Evolutionary conservation across 2,329 filamentous ascomycete genomes (phyloP), one percentile per base, ranked within the genome.

Genomic region (Phaeomoniella chlamydospora): DNA sequence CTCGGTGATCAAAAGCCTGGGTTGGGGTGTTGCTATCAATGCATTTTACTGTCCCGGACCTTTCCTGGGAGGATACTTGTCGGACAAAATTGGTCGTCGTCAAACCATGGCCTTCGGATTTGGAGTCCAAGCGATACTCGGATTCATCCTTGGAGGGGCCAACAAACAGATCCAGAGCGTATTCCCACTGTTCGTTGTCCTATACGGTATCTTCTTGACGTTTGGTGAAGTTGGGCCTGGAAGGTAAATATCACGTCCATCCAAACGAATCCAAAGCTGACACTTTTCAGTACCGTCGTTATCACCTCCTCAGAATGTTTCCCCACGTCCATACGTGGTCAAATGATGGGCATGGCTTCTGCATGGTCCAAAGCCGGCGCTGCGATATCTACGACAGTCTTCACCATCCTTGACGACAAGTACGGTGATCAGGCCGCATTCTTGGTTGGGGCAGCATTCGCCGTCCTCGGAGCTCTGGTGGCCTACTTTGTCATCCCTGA

Each of bases 71-170:
- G 67, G 64, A 1, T 56, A 59, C 9, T 51, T 70, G 1, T 62
- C 59, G 32, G 67, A 71, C 41, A 57, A 50, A 19, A 66, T 70
- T 18, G 66, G 67, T 5, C 55, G 67, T 2, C 57, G 61, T 18
- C 54, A 65, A 44, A 70, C 62, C 2, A 69, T 70, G 64, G 57
- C 62, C 1, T 49, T 71, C 1, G 67, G 67, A 0, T 71, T 69
- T 35, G 41, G 50, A 0, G 41, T 65, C 14, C 61, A 62, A 47
- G 57, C 58, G 2, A 40, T 62, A 14, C 51, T 70, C 6, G 68
- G 67, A 26, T 66, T 71, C 37, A 52, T 70, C 22, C 52, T 71
- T 0, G 67, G 66, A 2, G 65, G 64, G 3, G 64, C 66, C 0
- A 53, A 65, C 11, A 45, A 45, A 0, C 55, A 52, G 0, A 65